Evolutionary conservation across 1,139 yeast species (phyloP).

Genomic region (Casaregolazyma lundiana): DNA sequence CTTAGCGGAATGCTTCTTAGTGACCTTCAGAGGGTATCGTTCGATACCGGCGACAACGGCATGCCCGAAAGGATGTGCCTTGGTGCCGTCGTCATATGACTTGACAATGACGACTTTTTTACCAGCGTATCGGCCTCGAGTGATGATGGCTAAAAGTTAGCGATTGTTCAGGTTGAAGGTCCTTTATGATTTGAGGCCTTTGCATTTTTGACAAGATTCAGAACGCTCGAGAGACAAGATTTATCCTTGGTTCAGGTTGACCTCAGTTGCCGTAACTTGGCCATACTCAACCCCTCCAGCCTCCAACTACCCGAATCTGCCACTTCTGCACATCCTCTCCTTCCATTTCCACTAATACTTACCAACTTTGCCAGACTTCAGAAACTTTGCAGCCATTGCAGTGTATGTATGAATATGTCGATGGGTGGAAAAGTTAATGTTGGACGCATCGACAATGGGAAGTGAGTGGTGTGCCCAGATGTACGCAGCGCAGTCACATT

Average conservation of each 20-base stretch:
- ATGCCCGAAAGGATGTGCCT: conserved; percentile 98
- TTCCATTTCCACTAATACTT: conserved; percentile 42
- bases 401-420: conserved; percentile 4
- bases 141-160: conserved; percentile 84
- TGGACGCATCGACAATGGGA: conserved; percentile 1
- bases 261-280: too few relatives aligned
- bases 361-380: conserved; percentile 99
- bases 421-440: conserved; percentile 10
- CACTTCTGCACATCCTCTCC: background rate
- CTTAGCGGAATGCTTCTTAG: conserved; percentile 94
- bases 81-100: conserved; percentile 99
- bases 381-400: conserved; percentile 65
- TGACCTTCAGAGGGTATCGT: conserved; percentile 96
- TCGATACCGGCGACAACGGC: conserved; percentile 99
- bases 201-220: too few relatives aligned
- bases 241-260: too few relatives aligned
- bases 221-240: too few relatives aligned
- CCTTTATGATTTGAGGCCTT: too few relatives aligned
- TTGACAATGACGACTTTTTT: conserved; percentile 99
- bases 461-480: conserved; percentile 10
- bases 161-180: too few relatives aligned
- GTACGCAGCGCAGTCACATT: background rate
- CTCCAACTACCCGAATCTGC: background rate
- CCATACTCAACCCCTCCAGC: background rate
- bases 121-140: conserved; percentile 99